Evolutionary conservation across 2,329 filamentous ascomycete species (phyloP), one percentile per base, ranked within the genome.

Genomic region (Colletotrichum phormii): DNA sequence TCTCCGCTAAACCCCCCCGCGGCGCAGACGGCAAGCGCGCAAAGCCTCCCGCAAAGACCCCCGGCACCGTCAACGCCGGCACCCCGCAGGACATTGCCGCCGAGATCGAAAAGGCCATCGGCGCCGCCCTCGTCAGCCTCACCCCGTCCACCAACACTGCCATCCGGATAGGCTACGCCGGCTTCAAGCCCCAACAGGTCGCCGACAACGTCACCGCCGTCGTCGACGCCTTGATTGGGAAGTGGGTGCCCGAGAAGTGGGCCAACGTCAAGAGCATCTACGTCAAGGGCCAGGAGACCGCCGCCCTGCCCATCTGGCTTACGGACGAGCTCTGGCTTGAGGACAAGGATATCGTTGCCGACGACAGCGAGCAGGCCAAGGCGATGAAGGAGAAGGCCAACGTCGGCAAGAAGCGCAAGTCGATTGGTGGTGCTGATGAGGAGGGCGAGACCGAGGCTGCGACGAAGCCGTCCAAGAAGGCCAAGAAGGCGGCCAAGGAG

Each of bases 221-320:
- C 4, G 89, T 90, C 29, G 83, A 88, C 57, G 89, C 88, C 3
- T 83, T 98, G 78, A 90, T 95, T 7, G 91, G 94, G 74, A 95
- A 93, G 82, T 94, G 93, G 80, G 91, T 98, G 58, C 91, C 95
- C 22, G 92, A 96, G 81, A 92, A 95, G 79, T 98, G 95, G 95
- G 90, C 90, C 79, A 97, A 96, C 81, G 89, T 98, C 75, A 92
- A 92, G 82, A 90, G 90, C 75, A 86, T 99, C 74, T 95, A 97
- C 82, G 88, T 99, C 86, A 99, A 98, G 88, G 94, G 95, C 3
- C 93, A 94, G 33, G 91, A 94, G 79, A 98, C 96, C 5, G 93
- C 92, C 74, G 93, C 96, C 9, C 88, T 99, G 79, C 97, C 97
- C n/a, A 92, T 99, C 80, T 99, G 95, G 94, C 86, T 98, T 80